Evolutionary conservation across 208 protist species (phyloP).

Genomic region (Vickermania ingenoplastis): DNA sequence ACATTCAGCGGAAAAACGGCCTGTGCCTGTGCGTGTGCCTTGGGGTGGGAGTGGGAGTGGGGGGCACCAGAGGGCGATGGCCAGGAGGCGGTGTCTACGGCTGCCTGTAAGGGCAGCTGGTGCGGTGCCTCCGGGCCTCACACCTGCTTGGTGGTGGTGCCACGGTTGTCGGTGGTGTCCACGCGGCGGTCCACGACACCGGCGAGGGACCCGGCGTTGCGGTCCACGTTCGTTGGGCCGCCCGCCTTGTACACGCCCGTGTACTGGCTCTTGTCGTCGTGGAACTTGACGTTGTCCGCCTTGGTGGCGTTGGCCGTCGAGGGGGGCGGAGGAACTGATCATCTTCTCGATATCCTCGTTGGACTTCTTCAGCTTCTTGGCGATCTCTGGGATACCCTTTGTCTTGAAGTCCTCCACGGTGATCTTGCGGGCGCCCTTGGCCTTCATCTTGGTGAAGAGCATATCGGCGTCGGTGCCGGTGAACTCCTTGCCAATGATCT

Average conservation of each 20-base stretch:
- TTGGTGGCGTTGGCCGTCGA: slow-evolving; percentile 71
- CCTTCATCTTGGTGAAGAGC: slow-evolving; percentile 88
- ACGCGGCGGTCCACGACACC: slow-evolving; percentile 82
- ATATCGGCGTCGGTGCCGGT: slow-evolving; percentile 84
- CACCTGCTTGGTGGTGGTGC: slow-evolving; percentile 68
- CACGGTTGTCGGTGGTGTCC: slow-evolving; percentile 51
- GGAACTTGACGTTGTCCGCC: slow-evolving; percentile 79
- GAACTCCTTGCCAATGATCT: slow-evolving; percentile 86
- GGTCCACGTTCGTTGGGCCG: slow-evolving; percentile 86
- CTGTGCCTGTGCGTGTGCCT: too few relatives aligned
- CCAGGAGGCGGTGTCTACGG: too few relatives aligned
- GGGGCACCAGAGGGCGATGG: too few relatives aligned
- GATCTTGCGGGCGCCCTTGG: slow-evolving; percentile 82
- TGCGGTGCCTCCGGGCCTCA: slow-evolving; percentile 20
- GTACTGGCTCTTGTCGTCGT: slow-evolving; percentile 87
- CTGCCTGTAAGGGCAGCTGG: too few relatives aligned
- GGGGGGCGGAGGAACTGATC: slow-evolving; percentile 31
- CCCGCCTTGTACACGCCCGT: slow-evolving; percentile 85
- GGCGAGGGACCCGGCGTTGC: slow-evolving; percentile 68
- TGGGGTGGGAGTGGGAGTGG: too few relatives aligned
- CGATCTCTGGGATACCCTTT: slow-evolving; percentile 76
- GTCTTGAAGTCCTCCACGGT: slow-evolving; percentile 57
- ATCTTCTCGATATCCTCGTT: slow-evolving; percentile 48
- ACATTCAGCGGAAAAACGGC: too few relatives aligned
- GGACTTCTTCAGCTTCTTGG: slow-evolving; percentile 78